Evolutionary conservation across 106 monocot genomes (phyloP).

Genomic region (Narthecium ossifragum): DNA sequence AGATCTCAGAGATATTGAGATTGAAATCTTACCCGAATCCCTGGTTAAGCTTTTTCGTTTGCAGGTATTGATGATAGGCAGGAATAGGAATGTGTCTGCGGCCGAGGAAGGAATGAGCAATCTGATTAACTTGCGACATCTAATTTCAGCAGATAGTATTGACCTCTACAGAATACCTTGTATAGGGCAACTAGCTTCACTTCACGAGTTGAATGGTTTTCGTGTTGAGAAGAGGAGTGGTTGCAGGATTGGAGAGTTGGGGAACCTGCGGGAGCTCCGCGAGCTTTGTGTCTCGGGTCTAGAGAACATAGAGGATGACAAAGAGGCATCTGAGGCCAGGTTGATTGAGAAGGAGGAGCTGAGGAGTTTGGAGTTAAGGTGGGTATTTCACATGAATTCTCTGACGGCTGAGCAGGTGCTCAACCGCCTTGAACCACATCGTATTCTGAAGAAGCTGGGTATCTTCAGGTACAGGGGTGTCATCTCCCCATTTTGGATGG

Average conservation of each 20-base stretch:
- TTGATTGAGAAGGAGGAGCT: conserved; percentile 9
- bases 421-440: conserved; percentile 16
- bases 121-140: conserved; percentile 16
- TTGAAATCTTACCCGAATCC: too few relatives aligned
- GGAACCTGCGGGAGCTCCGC: conserved; percentile 2
- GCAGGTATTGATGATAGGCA: too few relatives aligned
- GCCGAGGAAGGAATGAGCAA: conserved; percentile 2
- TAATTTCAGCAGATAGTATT: neutral
- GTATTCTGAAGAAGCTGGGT: conserved; percentile 3
- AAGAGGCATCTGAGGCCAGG: conserved; percentile 6
- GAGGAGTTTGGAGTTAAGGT: neutral
- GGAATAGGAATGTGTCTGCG: neutral
- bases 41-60: too few relatives aligned
- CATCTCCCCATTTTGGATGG: conserved; percentile 22
- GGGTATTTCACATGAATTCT: neutral
- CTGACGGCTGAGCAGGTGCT: conserved; percentile 13
- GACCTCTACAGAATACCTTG: conserved; percentile 16
- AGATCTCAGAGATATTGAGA: too few relatives aligned
- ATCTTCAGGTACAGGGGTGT: conserved; percentile 17
- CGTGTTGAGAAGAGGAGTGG: neutral
- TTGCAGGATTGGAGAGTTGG: conserved; percentile 13
- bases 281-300: neutral
- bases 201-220: conserved; percentile 15
- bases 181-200: conserved; percentile 17
- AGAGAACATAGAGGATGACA: neutral